Base-by-base conservation (phyloP, 805 yeast species). In the Candida anglica region DNA sequence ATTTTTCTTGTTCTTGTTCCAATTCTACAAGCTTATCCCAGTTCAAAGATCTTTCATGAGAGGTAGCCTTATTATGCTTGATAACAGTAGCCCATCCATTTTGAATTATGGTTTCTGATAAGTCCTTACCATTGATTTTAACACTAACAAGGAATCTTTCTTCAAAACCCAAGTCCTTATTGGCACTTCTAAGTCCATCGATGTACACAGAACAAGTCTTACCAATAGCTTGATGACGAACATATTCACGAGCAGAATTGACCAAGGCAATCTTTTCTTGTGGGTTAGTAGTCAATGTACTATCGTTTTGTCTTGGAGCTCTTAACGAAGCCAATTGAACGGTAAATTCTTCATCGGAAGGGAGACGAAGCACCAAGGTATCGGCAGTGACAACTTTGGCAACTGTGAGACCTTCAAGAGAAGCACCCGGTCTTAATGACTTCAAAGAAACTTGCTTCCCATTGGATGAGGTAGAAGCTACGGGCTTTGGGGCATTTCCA, bases 1-100 rank as follows among this genome's bases (percentile, higher is more conserved):
- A 58, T 36, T 69, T 72, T 39, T 62, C 66, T 11, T 89, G 82
- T 27, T 65, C 66, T 27, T 69, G 65, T 54, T 87, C 95, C 31
- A 78, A 66, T 50, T 84, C 94, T 28, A 83, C 58, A 36, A 86
- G 67, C 31, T 69, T 70, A 51, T 86, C 95, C 91, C 95, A 86
- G 46, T 77, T 73, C 20, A 78, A 71, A 2, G 93, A 78, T 45
- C 86, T 71, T 48, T 79, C 86, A 25, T 70, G 69, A 9, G 70
- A 60, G 29, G 81, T 84, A 38, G 81, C 86, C 58, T 80, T 80
- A 52, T 81, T 78, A 60, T 85, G 94, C 52, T 77, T 77, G 38
- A 84, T 70, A 16, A 86, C 95, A n/a, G 81, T 63, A 11, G 89
- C 94, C 56, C 65, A 77, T 6, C 96, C 96, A 38, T 62, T 68